Conservation (phyloP, 306 rosid genomes). For the Rosa multiflora region DNA sequence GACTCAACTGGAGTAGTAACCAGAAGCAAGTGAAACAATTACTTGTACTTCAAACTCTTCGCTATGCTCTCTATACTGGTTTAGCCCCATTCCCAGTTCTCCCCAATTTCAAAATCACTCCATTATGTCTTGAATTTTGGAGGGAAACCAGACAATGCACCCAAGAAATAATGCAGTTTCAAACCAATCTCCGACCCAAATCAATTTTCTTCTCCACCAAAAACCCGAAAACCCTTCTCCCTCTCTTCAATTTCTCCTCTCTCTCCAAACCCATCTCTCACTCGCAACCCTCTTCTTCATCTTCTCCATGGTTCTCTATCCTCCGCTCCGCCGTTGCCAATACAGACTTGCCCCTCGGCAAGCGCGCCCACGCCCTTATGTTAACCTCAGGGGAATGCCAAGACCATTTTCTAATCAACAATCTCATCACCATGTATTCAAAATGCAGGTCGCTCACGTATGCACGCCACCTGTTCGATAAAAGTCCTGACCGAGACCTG, state of each 20-base stretch:
- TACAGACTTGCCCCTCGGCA: constrained; percentile 55
- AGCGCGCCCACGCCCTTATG: constrained; percentile 56
- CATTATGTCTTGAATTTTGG: background rate
- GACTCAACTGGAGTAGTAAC: no score
- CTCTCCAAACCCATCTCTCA: constrained; percentile 7
- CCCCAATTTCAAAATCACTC: background rate
- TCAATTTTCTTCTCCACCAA: constrained; percentile 15
- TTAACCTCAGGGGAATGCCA: constrained; percentile 39
- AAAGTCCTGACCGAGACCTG: constrained; percentile 53
- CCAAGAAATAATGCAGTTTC: constrained; percentile 37
- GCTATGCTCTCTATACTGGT: background rate
- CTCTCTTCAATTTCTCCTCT: background rate
- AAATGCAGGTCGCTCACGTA: constrained; percentile 57
- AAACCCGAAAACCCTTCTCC: background rate
- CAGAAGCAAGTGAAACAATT: no score
- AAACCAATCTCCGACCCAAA: constrained; percentile 29
- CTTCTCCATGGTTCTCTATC: constrained; percentile 55
- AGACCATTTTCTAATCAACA: constrained; percentile 59
- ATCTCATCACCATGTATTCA: constrained; percentile 67
- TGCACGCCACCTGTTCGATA: constrained; percentile 73
- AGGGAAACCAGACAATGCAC: constrained; percentile 30
- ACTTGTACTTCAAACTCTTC: no score
- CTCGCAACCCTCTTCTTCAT: constrained; percentile 19
- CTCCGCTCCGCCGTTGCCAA: constrained; percentile 61
- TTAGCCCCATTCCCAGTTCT: background rate